Percentiles rank a stretch among this genome's conserved stretches.
Conservation (phyloP, 1,284 basidiomycete species). For the Cystobasidium slooffiae region DNA sequence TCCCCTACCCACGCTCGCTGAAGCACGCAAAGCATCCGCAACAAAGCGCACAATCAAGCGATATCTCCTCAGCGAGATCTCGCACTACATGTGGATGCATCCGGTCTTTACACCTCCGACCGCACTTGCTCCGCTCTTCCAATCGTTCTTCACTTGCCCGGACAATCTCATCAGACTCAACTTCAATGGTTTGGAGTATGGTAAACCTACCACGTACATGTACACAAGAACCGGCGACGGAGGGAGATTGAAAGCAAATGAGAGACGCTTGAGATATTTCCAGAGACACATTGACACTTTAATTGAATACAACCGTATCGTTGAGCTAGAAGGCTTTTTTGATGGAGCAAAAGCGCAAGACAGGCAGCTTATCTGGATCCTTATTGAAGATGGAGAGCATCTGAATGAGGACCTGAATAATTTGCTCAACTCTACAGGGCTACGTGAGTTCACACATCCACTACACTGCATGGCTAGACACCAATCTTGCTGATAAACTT, state of each 20-base stretch:
- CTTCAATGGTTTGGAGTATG: neutral
- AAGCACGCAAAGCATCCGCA: neutral
- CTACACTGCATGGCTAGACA: neutral
- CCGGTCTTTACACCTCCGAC: neutral
- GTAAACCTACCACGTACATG: constrained; percentile 32
- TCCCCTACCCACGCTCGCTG: neutral
- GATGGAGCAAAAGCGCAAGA: neutral
- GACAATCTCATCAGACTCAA: constrained; percentile 14
- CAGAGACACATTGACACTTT: constrained; percentile 8
- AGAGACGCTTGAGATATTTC: constrained; percentile 8
- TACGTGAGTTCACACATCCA: constrained; percentile 1
- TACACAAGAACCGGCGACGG: constrained; percentile 28
- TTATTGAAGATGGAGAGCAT: constrained; percentile 15
- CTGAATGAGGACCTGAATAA: neutral
- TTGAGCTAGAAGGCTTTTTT: neutral
- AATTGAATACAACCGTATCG: constrained; percentile 1
- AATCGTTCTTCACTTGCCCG: constrained; percentile 25
- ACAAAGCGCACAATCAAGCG: constrained; percentile 9
- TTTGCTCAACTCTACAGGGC: neutral
- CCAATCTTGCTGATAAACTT: neutral
- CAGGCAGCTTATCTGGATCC: constrained; percentile 20
- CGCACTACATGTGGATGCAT: constrained; percentile 11
- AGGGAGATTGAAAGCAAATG: constrained; percentile 9
- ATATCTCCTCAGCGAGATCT: neutral
- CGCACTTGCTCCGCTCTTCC: neutral